These are phyloP conservation scores for Solanum hybrid DNA, from an alignment of 305 asterid species.

Conservation along the genomic window DNA sequence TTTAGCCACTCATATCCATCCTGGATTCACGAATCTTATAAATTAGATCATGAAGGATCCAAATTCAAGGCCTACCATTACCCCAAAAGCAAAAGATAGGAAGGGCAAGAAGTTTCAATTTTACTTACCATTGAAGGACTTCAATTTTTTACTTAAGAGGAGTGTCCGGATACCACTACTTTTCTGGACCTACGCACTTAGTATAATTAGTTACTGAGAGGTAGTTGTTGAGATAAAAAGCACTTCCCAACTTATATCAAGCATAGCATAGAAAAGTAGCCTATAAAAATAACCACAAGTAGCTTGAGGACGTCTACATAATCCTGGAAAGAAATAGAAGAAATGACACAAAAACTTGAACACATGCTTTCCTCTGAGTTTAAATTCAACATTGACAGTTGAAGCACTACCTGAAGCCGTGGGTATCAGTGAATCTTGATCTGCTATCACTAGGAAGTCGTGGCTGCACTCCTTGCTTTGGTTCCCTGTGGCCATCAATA, in stretches of 20 bases:
- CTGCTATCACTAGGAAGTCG: conserved; percentile 58
- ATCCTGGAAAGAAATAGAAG: not conserved
- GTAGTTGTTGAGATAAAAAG: not conserved
- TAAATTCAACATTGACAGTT: not conserved
- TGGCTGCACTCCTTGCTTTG: conserved; percentile 64
- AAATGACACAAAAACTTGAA: not conserved
- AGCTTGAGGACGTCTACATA: not conserved
- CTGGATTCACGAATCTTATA: not conserved
- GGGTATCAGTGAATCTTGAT: conserved; percentile 58
- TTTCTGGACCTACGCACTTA: not conserved
- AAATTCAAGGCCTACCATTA: not conserved
- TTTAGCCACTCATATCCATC: not conserved
- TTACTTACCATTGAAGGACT: not conserved
- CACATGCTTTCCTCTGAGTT: not conserved
- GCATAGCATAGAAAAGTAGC: not conserved
- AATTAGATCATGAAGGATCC: not conserved
- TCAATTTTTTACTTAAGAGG: not conserved
- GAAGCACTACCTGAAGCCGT: conserved; percentile 60
- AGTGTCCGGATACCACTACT: not conserved
- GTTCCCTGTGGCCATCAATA: conserved; percentile 59
- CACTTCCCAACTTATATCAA: not conserved
- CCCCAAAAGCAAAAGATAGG: not conserved
- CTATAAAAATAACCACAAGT: not conserved
- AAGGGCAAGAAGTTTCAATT: not conserved
- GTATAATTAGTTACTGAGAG: not conserved